Conservation (phyloP, 352 stramenopile genomes). For the Phytophthora fragariaefolia region DNA sequence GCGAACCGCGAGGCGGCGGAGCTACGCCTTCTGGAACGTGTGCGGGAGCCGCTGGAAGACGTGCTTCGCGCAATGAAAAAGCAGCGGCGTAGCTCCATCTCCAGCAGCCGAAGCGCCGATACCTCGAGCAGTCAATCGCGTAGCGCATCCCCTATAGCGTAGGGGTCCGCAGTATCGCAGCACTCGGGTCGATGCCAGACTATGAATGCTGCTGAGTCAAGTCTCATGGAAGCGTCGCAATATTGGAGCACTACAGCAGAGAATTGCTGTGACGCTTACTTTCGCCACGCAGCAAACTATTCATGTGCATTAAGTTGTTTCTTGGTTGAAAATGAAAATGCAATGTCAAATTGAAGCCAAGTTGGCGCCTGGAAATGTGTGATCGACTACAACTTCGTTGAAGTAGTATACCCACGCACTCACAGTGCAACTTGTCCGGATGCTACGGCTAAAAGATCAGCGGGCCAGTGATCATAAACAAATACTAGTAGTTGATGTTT, state of each 20-base stretch:
- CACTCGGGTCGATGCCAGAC: not conserved
- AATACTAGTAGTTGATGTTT: no score
- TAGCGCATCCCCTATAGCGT: conserved; percentile 12
- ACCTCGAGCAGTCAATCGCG: conserved; percentile 22
- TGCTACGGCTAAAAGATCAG: no score
- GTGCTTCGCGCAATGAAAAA: conserved; percentile 35
- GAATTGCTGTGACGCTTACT: no score
- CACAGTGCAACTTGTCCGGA: no score
- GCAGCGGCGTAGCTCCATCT: conserved; percentile 27
- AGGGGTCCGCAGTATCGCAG: not conserved
- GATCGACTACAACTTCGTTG: not conserved
- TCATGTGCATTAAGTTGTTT: conserved; percentile 11
- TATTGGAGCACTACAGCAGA: no score
- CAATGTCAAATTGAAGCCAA: conserved; percentile 12
- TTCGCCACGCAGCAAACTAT: conserved; percentile 4
- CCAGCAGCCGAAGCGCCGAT: conserved; percentile 26
- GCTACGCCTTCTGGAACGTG: conserved; percentile 21
- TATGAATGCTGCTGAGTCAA: not conserved
- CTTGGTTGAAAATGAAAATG: conserved; percentile 11
- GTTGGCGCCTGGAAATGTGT: not conserved
- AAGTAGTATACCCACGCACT: not conserved
- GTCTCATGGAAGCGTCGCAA: not conserved
- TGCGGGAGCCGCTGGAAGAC: conserved; percentile 22
- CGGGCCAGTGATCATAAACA: no score
- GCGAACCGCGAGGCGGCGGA: conserved; percentile 30